Percentiles rank a stretch among this genome's conserved stretches.
Conservation (phyloP, 208 protist genomes). For the Leishmania martiniquensis region DNA sequence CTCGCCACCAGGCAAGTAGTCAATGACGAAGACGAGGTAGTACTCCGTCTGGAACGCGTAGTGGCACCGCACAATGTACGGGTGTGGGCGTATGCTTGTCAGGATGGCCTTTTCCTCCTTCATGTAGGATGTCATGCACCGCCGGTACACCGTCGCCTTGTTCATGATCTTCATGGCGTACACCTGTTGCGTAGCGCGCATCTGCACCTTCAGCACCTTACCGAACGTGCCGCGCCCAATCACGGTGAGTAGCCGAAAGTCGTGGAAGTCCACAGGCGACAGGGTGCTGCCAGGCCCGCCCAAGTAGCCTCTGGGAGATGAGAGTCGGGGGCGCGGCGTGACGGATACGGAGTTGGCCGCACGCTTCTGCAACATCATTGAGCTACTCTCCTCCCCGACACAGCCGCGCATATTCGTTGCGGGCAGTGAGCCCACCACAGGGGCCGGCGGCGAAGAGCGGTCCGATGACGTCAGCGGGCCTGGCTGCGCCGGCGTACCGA, state of each 20-base stretch:
- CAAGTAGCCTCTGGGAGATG: slow-evolving; percentile 5
- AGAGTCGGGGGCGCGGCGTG: background rate
- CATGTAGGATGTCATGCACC: slow-evolving; percentile 88
- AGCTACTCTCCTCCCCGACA: slow-evolving; percentile 22
- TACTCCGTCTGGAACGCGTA: slow-evolving; percentile 89
- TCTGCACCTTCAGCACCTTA: slow-evolving; percentile 93
- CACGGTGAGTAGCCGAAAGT: slow-evolving; percentile 91
- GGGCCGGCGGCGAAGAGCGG: background rate
- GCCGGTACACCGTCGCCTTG: slow-evolving; percentile 81
- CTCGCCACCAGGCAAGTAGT: slow-evolving; percentile 95
- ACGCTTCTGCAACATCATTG: slow-evolving; percentile 23
- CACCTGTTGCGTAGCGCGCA: slow-evolving; percentile 50
- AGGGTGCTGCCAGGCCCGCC: background rate
- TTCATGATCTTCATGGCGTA: slow-evolving; percentile 94
- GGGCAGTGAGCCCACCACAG: background rate
- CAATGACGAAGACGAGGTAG: slow-evolving; percentile 91
- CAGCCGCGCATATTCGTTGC: slow-evolving; percentile 1
- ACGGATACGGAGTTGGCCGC: slow-evolving; percentile 6
- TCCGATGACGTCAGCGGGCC: background rate
- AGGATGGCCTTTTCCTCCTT: slow-evolving; percentile 87
- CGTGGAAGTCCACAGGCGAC: slow-evolving; percentile 49
- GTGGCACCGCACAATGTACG: slow-evolving; percentile 89
- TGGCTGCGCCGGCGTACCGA: background rate
- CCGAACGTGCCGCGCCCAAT: slow-evolving; percentile 95
- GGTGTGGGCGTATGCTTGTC: slow-evolving; percentile 75